These are phyloP conservation scores for Symmetrospora coprosmae DNA, from an alignment of 768 basidiomycete species.

Conservation along the genomic window DNA sequence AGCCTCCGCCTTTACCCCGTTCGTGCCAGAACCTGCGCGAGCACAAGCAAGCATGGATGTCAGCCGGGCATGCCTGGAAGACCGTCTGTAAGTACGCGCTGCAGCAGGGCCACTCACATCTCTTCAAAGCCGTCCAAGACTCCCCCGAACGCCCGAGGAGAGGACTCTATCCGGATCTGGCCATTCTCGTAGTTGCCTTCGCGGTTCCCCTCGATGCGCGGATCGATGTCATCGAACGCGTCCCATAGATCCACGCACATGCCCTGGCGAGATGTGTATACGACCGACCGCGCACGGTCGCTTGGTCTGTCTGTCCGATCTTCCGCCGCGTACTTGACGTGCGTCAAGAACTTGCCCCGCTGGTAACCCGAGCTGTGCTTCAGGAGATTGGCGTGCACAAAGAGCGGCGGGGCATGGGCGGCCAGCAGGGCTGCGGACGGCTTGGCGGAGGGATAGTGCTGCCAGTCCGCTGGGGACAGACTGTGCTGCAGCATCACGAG, in stretches of 20 bases:
- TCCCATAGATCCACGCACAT: conserved; percentile 30
- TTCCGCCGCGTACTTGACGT: conserved; percentile 24
- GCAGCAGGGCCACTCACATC: conserved; percentile 21
- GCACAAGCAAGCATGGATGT: background rate
- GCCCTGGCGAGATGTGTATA: conserved; percentile 3
- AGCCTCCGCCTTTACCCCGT: conserved; percentile 11
- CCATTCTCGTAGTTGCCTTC: conserved; percentile 21
- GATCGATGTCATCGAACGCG: conserved; percentile 11
- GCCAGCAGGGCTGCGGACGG: conserved; percentile 20
- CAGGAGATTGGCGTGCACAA: conserved; percentile 39
- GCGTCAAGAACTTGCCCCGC: conserved; percentile 23
- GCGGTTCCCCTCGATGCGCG: background rate
- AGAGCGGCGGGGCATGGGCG: conserved; percentile 35
- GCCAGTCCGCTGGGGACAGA: conserved; percentile 29
- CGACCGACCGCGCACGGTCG: background rate
- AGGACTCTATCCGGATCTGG: background rate
- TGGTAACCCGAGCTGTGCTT: conserved; percentile 35
- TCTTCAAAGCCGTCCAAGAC: conserved; percentile 23
- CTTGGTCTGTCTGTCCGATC: background rate
- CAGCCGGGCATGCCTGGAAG: too few relatives aligned
- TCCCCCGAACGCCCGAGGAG: background rate
- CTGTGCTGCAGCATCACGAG: conserved; percentile 38
- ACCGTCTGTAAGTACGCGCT: background rate
- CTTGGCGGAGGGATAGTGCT: background rate
- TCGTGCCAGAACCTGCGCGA: conserved; percentile 7